Evolutionary conservation across 805 yeast species (phyloP), one percentile per base, ranked within the genome.

Genomic region (Ogataea nonfermentans): DNA sequence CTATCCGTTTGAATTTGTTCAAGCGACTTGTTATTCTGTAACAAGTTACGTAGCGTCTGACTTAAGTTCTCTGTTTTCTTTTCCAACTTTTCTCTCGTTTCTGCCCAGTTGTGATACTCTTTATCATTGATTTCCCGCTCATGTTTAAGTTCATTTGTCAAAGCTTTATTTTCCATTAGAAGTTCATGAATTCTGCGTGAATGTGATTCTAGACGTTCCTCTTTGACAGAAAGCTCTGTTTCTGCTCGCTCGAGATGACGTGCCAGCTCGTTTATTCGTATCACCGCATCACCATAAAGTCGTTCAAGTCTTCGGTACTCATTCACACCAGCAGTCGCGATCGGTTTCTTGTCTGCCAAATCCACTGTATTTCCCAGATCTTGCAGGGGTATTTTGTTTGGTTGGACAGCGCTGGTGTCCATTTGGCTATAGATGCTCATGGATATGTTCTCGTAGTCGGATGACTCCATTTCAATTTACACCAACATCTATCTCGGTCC

Each of bases 211-310:
- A 61, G 23, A 17, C 55, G 56, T 31, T 49, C 48, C 31, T 62
- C 65, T 35, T 59, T 63, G 9, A 38, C 14, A 17, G 46, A 35
- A 5, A 70, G 32, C 24, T 66, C 71, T 25, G 47, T 32, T 35
- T 66, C 68, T 9, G 65, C 46, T 32, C 58, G 51, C 40, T 67
- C 71, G 38, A 57, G 56, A 29, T 67, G 70, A n/a, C 54, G 53
- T 10, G 53, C 46, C 3, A 61, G 46, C 15, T 56, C 55, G 32
- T 62, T 61, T 13, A 57, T 55, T 9, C 53, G 48, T 9, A 61
- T 48, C 25, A 56, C 40, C 2, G 58, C 41, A 43, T 62, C 65
- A 10, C 63, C 62, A 26, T 51, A 53, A 23, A 45, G 43, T 33
- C 66, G 46, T 40, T 63, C 65, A 13, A 59, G 37, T 25, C 42